A percentile compares a stretch with the other conserved stretches of the same genome.
Conservation (phyloP, 1,284 basidiomycete species). For the Irpex sp. region DNA sequence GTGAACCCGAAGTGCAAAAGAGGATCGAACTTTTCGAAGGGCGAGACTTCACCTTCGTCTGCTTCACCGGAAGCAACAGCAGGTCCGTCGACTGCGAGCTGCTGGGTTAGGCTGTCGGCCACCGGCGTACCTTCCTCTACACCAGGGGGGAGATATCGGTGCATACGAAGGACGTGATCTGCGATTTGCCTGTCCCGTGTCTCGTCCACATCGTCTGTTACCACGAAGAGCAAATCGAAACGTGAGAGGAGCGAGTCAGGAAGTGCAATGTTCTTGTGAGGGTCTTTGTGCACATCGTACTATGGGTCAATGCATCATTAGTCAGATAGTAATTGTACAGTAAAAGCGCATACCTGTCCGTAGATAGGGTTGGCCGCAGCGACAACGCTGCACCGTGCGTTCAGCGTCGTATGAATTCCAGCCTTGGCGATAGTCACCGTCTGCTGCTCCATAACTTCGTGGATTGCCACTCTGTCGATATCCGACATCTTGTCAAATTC, state of each 20-base stretch:
- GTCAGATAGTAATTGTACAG: too few species aligned
- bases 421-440: slow-evolving; percentile 99
- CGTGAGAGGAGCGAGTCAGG: slow-evolving; percentile 98
- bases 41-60: slow-evolving; percentile 65
- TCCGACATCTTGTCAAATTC: slow-evolving; percentile 99
- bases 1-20: slow-evolving; percentile 81
- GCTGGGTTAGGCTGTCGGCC: slow-evolving; percentile 84
- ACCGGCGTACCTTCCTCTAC: slow-evolving; percentile 92
- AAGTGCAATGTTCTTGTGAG: slow-evolving; percentile 97
- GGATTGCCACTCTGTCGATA: slow-evolving; percentile 97
- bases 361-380: slow-evolving; percentile 99
- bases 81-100: slow-evolving; percentile 78
- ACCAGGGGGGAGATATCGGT: slow-evolving; percentile 94
- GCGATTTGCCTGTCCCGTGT: slow-evolving; percentile 91
- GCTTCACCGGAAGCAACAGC: slow-evolving; percentile 40
- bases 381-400: slow-evolving; percentile 96
- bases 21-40: slow-evolving; percentile 96
- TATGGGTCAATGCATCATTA: slow-evolving; percentile 25
- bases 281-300: slow-evolving; percentile 99
- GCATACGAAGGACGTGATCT: slow-evolving; percentile 97
- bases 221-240: slow-evolving; percentile 98
- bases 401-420: slow-evolving; percentile 97
- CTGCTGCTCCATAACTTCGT: slow-evolving; percentile 99
- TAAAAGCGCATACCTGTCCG: slow-evolving; percentile 79
- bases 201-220: slow-evolving; percentile 98